phyloP scores from a whole-genome alignment of 1,139 yeast species.

The Saccharomyces pastorianus region DNA sequence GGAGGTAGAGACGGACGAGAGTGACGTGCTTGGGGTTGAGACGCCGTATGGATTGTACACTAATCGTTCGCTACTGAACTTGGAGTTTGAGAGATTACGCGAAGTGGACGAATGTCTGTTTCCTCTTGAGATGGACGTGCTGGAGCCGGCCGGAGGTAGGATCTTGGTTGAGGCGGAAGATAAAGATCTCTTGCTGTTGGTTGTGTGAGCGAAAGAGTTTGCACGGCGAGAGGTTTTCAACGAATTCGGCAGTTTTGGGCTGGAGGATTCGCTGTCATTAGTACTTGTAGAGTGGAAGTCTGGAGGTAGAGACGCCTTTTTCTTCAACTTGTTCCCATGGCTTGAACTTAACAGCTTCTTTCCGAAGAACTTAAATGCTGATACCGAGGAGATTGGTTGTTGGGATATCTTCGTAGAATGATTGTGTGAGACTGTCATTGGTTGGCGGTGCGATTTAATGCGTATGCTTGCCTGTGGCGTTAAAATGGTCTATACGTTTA shows the following conservation, averaged over 20 bases:
- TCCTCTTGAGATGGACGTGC: background rate
- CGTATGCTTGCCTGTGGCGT: background rate
- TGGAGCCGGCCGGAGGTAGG: background rate
- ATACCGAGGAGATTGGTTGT: slow-evolving; percentile 9
- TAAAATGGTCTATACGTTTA: background rate
- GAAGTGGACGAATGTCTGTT: slow-evolving; percentile 5
- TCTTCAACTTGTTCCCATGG: slow-evolving; percentile 1
- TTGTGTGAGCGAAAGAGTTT: background rate
- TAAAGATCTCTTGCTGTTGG: background rate
- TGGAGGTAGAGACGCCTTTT: background rate
- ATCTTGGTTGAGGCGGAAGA: background rate
- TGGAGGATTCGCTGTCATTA: background rate
- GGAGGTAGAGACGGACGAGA: slow-evolving; percentile 3
- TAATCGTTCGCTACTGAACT: slow-evolving; percentile 12
- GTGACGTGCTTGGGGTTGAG: background rate
- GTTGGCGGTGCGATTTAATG: background rate
- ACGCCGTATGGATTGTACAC: slow-evolving; percentile 30
- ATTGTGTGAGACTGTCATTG: slow-evolving; percentile 1
- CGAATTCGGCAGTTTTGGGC: background rate
- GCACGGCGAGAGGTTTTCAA: background rate
- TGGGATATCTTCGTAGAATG: slow-evolving; percentile 3
- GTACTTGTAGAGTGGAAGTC: background rate
- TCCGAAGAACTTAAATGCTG: slow-evolving; percentile 17
- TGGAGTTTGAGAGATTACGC: background rate
- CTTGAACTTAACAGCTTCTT: slow-evolving; percentile 14